A percentile compares a stretch with the other conserved stretches of the same genome.
These are phyloP conservation scores for Helotiales sp. DNA, from an alignment of 2,329 filamentous ascomycete species.

Conservation along the genomic window DNA sequence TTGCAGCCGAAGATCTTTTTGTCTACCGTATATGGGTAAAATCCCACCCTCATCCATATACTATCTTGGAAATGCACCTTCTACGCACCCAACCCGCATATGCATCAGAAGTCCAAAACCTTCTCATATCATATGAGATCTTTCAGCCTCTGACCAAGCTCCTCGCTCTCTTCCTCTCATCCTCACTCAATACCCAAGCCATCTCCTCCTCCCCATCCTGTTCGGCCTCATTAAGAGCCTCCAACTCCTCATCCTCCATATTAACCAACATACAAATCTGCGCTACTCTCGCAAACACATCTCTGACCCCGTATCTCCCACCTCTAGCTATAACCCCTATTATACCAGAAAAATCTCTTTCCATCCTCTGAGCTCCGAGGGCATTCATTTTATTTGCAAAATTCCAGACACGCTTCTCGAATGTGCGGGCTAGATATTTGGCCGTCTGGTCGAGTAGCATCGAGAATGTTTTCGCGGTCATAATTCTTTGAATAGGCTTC, in stretches of 20 bases:
- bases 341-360: constrained; percentile 79
- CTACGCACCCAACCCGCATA: not conserved
- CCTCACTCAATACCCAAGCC: constrained; percentile 68
- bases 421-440: constrained; percentile 69
- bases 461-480: constrained; percentile 76
- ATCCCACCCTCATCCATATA: not conserved
- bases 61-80: not conserved
- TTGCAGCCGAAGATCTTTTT: not conserved
- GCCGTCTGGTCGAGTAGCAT: constrained; percentile 74
- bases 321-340: constrained; percentile 67
- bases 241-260: constrained; percentile 97
- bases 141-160: constrained; percentile 53
- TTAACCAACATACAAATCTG: constrained; percentile 87
- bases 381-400: constrained; percentile 76
- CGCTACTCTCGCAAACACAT: constrained; percentile 71
- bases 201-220: constrained; percentile 62
- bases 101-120: not conserved
- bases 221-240: constrained; percentile 61
- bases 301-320: constrained; percentile 73
- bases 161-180: constrained; percentile 73
- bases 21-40: not conserved
- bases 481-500: constrained; percentile 78
- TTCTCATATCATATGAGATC: not conserved
- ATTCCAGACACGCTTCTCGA: constrained; percentile 86
- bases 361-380: constrained; percentile 78